phyloP scores from a whole-genome alignment of 1,284 basidiomycete genomes.

The Leccinum laetum region DNA sequence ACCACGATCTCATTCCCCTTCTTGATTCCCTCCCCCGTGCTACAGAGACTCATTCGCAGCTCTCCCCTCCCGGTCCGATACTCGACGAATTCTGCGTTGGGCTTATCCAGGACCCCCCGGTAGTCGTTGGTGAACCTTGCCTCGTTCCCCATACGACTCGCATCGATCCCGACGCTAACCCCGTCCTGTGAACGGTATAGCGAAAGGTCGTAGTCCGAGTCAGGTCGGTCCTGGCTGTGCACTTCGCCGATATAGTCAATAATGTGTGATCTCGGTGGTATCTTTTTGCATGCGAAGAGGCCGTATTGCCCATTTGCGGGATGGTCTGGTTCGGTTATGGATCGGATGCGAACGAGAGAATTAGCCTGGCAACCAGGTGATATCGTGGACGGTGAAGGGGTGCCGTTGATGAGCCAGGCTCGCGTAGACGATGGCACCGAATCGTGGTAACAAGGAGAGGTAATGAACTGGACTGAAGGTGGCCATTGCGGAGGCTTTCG shows the following conservation, averaged over 20 bases:
- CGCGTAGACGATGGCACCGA: conserved; percentile 47
- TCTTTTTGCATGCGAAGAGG: conserved; percentile 75
- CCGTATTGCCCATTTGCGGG: conserved; percentile 85
- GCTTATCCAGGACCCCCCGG: conserved; percentile 63
- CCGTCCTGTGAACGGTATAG: conserved; percentile 61
- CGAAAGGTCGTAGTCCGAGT: conserved; percentile 87
- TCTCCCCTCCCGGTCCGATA: conserved; percentile 57
- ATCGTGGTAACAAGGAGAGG: conserved; percentile 46
- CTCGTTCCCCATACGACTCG: conserved; percentile 77
- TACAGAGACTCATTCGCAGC: conserved; percentile 78
- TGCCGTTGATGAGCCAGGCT: conserved; percentile 29
- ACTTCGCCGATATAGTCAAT: conserved; percentile 86
- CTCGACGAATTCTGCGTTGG: conserved; percentile 79
- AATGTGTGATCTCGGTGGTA: conserved; percentile 65
- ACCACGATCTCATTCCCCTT: conserved; percentile 89
- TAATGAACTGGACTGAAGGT: conserved; percentile 44
- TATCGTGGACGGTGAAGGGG: conserved; percentile 11
- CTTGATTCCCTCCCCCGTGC: conserved; percentile 55
- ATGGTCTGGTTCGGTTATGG: conserved; percentile 49
- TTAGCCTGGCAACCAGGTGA: conserved; percentile 25
- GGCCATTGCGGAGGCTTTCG: conserved; percentile 53
- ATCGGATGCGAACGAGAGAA: conserved; percentile 41
- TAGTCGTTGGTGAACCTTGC: conserved; percentile 89
- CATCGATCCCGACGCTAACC: conserved; percentile 70
- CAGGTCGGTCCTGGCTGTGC: conserved; percentile 69